Base-by-base conservation (phyloP, 2,329 filamentous ascomycete genomes). In the Paecilomyces fulvus region DNA sequence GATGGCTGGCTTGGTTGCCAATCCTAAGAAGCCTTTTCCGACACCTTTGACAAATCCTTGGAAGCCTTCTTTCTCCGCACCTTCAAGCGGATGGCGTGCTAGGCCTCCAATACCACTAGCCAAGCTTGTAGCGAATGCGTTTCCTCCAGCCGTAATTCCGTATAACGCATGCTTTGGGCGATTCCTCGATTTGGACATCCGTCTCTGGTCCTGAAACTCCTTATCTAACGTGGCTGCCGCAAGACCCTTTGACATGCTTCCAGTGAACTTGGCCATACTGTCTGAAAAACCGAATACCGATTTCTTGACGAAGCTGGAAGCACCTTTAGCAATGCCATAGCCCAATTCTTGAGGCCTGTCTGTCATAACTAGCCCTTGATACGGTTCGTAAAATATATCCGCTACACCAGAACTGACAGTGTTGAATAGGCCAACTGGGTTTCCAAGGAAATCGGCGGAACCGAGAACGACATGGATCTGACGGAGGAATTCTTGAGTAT, bases 341-440 rank as follows among this genome's bases (percentile, higher is more conserved):
- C 94, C 95, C 55, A 99, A 86, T 62, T 99, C 92, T 72, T 97
- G 92, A 1, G 94, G 95, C 63, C 89, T 85, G 71, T 99, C 94
- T 0, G 92, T 95, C 80, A 95, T 90, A 71, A 99, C 95, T 52
- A 99, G 83, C 21, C 95, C 90, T 77, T 99, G 94, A 75, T 99
- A 99, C 37, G 94, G 94, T 71, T 99, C 95, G 79, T 99, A 99
- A 77, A 99, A 99, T 69, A 99, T 96, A 70, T 96, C 94, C 20
- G 90, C 92, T 54, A 99, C 90, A 64, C 95, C 94, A 50, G 94
- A 99, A 65, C 90, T 95, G 73, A 99, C 89, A 70, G 92, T 99
- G 77, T 95, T 97, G 84, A 99, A 99, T 49, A 99, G 79, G 49
- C 94, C 94, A 14, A 99, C 95, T 0, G 94, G 94, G 65, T 99